Conservation (phyloP, 331 rosid species). For the Phaseolus coccineus region DNA sequence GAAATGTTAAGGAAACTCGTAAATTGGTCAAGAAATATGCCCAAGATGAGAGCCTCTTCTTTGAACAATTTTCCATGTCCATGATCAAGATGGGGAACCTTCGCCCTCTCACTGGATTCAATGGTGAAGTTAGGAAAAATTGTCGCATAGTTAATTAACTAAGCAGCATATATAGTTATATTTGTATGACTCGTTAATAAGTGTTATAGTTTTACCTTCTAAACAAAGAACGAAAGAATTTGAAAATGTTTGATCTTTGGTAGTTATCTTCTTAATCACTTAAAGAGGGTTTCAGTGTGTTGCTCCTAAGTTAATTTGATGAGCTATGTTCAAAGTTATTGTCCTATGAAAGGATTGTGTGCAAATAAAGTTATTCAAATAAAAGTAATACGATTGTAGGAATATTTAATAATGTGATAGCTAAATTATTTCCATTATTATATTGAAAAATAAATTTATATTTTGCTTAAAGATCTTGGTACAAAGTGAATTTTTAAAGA, state of each 20-base stretch:
- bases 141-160: slow-evolving; percentile 75
- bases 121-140: slow-evolving; percentile 80
- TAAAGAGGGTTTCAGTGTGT: neutral
- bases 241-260: neutral
- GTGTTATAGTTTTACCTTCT: neutral
- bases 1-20: slow-evolving; percentile 51
- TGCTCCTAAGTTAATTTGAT: slow-evolving; percentile 14
- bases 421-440: no score
- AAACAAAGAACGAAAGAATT: neutral
- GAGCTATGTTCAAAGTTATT: neutral
- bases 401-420: no score
- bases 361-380: neutral
- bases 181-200: neutral
- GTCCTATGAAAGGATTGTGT: slow-evolving; percentile 4
- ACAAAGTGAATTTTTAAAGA: no score
- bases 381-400: no score
- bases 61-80: slow-evolving; percentile 75
- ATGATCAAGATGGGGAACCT: slow-evolving; percentile 83
- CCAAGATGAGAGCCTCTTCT: slow-evolving; percentile 68
- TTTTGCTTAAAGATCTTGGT: no score
- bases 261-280: neutral
- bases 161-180: neutral
- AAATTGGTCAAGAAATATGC: slow-evolving; percentile 67
- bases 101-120: slow-evolving; percentile 69
- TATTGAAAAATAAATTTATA: no score